A percentile compares a stretch with the other conserved stretches of the same genome.
Conservation (phyloP, 805 yeast species). For the Yarrowia divulgata region DNA sequence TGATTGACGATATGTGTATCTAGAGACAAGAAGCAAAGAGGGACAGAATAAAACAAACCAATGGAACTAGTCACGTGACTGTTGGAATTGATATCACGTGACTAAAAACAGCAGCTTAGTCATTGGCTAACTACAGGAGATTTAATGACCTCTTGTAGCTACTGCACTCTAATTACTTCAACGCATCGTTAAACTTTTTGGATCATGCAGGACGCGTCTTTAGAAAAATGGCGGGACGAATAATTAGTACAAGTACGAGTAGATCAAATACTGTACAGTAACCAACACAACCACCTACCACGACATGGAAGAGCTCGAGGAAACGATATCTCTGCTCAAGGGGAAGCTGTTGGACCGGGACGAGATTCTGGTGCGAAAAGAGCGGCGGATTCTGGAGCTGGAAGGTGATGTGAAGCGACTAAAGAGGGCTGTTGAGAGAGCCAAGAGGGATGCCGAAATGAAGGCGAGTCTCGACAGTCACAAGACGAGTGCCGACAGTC, state of each 20-base stretch:
- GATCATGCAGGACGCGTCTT: conserved; percentile 9
- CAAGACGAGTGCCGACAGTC: too few relatives aligned
- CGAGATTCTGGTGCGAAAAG: neutral
- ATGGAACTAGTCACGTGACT: neutral
- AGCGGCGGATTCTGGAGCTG: neutral
- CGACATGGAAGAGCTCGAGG: conserved; percentile 28
- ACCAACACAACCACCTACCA: too few relatives aligned
- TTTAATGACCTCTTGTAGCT: too few relatives aligned
- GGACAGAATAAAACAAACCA: too few relatives aligned
- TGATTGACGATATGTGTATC: neutral
- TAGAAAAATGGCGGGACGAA: neutral
- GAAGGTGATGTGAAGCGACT: neutral
- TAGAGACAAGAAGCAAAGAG: too few relatives aligned
- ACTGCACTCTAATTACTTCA: too few relatives aligned
- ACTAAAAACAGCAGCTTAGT: too few relatives aligned
- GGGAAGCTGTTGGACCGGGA: conserved; percentile 9
- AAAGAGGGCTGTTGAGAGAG: neutral
- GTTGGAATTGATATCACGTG: too few relatives aligned
- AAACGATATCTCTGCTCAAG: conserved; percentile 7
- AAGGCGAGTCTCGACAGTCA: too few relatives aligned
- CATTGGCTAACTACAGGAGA: too few relatives aligned
- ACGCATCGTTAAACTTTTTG: neutral
- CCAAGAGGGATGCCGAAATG: too few relatives aligned
- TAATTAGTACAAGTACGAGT: neutral
- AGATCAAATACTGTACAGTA: neutral